Evolutionary conservation across 208 protist species (phyloP).

Genomic region (Acanthamoeba rhysodes): DNA sequence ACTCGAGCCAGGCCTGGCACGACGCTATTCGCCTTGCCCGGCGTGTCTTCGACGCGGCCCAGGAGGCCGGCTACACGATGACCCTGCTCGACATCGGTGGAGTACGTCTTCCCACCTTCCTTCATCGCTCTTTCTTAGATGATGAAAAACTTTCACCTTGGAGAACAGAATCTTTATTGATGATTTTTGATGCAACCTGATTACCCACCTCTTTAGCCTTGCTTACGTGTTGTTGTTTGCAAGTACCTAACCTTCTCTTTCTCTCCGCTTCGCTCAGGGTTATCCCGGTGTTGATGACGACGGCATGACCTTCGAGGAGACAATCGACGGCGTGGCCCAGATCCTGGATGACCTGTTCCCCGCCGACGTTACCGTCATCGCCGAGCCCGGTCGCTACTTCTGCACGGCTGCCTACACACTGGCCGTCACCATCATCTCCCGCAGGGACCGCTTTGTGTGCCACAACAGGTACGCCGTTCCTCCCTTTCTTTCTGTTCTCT

Average conservation of each 20-base stretch:
- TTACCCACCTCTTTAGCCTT: not conserved
- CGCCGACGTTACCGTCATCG: constrained; percentile 89
- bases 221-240: not conserved
- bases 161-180: constrained; percentile 30
- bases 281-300: constrained; percentile 9
- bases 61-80: constrained; percentile 80
- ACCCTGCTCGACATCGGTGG: constrained; percentile 93
- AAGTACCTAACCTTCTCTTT: not conserved
- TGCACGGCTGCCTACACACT: constrained; percentile 80
- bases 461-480: constrained; percentile 11
- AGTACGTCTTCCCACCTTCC: not conserved
- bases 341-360: constrained; percentile 88
- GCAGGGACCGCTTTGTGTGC: constrained; percentile 70
- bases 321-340: constrained; percentile 82
- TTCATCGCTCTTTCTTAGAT: not conserved
- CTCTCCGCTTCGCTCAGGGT: not conserved
- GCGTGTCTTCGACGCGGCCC: constrained; percentile 88
- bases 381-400: constrained; percentile 93
- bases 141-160: constrained; percentile 45
- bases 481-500: no score
- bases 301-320: constrained; percentile 86
- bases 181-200: constrained; percentile 14
- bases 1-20: constrained; percentile 84
- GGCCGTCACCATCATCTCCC: constrained; percentile 84
- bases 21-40: constrained; percentile 85